Evolutionary conservation across 257 asterid genomes (phyloP), one percentile per base, ranked within the genome.

Genomic region (Prunella vulgaris): DNA sequence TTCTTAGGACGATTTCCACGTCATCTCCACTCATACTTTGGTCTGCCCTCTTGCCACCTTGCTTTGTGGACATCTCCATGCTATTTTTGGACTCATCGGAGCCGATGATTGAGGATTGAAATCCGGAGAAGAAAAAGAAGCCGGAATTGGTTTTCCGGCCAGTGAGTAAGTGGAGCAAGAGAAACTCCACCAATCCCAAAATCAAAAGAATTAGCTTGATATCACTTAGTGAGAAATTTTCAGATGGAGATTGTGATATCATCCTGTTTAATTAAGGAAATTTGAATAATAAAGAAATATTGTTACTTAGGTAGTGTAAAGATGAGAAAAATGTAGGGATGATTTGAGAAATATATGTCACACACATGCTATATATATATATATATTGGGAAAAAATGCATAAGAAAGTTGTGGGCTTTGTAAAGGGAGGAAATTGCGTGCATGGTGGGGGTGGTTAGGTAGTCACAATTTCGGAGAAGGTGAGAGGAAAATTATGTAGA

Each of bases 1-100:
- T 82, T 28, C 61, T 78, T 38, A 81, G 54, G 5, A 90, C 87
- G 7, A 76, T 53, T 51, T 75, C 83, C 5, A 76, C 64, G 1
- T 90, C 97, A 67, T 78, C 86, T 64, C 54, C 48, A 66, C 66
- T 30, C 21, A 83, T 9, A 25, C 83, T 73, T 5, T 63, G 76
- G 18, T 75, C 79, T 10, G 10, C 48, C 12, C 48, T 56, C 56
- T 28, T 57, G 51, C 42, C 42, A 35, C 40, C 70, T 38, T 60
- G 24, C 27, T 18, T n/a, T 14, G 42, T 0, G 42, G 42, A 35
- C 8, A 8, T 35, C 8, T 35, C 12, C 42, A 35, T 33, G 38
- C 38, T 5, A 5, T 5, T 33, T 33, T 33, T 33, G 38, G 9
- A 33, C 8, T 33, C 38, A 10, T 13, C 28, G 60, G n/a, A n/a